Conservation (phyloP, 2,329 filamentous ascomycete species). For the Ilyonectria mors-panacis region DNA sequence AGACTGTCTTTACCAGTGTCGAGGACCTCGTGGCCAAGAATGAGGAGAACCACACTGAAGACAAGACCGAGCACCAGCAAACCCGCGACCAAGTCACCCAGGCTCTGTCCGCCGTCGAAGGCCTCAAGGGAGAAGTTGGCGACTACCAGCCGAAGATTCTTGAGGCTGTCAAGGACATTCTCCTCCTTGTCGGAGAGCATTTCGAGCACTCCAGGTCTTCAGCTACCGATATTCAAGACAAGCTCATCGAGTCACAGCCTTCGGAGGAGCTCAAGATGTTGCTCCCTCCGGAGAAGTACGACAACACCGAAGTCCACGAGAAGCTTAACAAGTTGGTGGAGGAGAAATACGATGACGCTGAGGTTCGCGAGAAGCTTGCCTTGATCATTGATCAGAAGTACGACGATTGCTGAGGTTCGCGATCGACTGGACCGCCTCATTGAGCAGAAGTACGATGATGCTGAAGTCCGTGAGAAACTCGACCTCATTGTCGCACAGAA, state of each 20-base stretch:
- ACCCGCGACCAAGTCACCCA: slow-evolving; percentile 87
- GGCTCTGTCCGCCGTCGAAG: slow-evolving; percentile 79
- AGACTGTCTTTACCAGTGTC: slow-evolving; percentile 86
- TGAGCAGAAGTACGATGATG: slow-evolving; percentile 73
- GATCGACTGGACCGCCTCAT: slow-evolving; percentile 63
- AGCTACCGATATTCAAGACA: slow-evolving; percentile 68
- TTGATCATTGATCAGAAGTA: slow-evolving; percentile 67
- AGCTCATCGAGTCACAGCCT: slow-evolving; percentile 73
- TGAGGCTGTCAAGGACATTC: slow-evolving; percentile 87
- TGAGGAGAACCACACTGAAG: slow-evolving; percentile 81
- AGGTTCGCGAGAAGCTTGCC: slow-evolving; percentile 50
- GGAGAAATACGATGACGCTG: slow-evolving; percentile 48
- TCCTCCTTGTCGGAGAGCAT: slow-evolving; percentile 85
- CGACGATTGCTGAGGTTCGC: slow-evolving; percentile 60
- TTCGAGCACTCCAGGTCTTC: slow-evolving; percentile 88
- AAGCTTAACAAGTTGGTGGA: slow-evolving; percentile 49
- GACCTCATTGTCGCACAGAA: slow-evolving; percentile 55
- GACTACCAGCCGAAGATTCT: slow-evolving; percentile 93
- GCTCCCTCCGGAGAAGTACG: slow-evolving; percentile 68
- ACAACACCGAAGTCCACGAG: slow-evolving; percentile 52
- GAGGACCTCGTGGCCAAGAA: slow-evolving; percentile 83
- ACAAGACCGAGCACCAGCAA: slow-evolving; percentile 84
- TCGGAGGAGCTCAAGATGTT: slow-evolving; percentile 70
- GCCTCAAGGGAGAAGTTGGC: slow-evolving; percentile 82
- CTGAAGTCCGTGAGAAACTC: slow-evolving; percentile 64